Conservation (phyloP, 106 monocot genomes). For the Dendrobium officinale region DNA sequence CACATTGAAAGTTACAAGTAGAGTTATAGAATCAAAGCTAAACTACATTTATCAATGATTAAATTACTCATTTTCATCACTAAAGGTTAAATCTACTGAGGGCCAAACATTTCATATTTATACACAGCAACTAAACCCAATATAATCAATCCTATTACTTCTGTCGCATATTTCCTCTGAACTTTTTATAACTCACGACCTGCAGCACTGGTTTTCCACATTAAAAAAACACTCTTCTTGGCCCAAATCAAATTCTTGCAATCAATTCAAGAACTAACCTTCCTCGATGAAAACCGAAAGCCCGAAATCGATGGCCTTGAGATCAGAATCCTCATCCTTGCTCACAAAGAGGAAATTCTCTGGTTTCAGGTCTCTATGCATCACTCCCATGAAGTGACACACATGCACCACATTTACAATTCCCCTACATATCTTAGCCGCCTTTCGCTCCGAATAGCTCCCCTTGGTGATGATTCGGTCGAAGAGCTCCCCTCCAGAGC, state of each 20-base stretch:
- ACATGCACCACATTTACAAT: slow-evolving; percentile 59
- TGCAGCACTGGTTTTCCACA: neutral
- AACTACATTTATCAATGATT: too few relatives aligned
- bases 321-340: slow-evolving; percentile 32
- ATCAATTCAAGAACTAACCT: slow-evolving; percentile 24
- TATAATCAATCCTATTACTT: neutral
- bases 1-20: neutral
- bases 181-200: too few relatives aligned
- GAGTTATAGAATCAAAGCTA: neutral
- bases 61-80: neutral
- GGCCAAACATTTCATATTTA: neutral
- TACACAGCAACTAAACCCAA: neutral
- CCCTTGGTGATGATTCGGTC: slow-evolving; percentile 58
- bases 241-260: neutral
- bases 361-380: slow-evolving; percentile 66
- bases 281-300: slow-evolving; percentile 73
- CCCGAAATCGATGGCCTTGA: slow-evolving; percentile 68
- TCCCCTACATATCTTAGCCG: slow-evolving; percentile 36
- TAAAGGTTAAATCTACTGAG: neutral
- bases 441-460: slow-evolving; percentile 43
- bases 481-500: slow-evolving; percentile 73
- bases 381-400: slow-evolving; percentile 83
- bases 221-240: neutral
- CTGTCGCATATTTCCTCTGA: too few relatives aligned
- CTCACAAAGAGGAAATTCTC: slow-evolving; percentile 60